A percentile compares a stretch with the other conserved stretches of the same genome.
Conservation (phyloP, 139 green algal genomes). For the Chlamydomonas schloesseri region DNA sequence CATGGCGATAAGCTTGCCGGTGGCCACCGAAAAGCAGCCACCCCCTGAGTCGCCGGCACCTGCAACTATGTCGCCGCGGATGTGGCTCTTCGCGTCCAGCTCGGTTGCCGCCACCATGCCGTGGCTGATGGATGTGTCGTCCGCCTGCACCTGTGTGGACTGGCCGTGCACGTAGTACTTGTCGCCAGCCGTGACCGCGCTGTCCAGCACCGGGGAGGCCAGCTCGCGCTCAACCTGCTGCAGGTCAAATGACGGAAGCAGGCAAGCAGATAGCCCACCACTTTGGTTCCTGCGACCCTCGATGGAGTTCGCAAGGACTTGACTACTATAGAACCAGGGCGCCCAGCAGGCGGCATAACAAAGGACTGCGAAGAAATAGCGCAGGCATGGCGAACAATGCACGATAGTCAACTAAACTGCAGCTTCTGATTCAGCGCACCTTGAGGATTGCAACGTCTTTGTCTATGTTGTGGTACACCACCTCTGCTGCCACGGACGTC, state of each 20-base stretch:
- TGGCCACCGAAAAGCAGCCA: slow-evolving; percentile 12
- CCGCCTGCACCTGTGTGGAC: not conserved
- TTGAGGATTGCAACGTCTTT: not conserved
- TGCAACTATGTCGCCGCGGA: not conserved
- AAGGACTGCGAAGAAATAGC: no score
- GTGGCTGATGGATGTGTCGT: not conserved
- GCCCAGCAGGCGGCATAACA: no score
- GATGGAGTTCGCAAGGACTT: not conserved
- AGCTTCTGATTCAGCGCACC: no score
- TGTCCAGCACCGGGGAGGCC: not conserved
- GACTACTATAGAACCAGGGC: not conserved
- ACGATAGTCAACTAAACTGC: no score
- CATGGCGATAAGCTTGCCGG: not conserved
- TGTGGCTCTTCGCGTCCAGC: not conserved
- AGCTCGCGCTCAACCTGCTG: not conserved
- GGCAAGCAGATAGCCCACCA: not conserved
- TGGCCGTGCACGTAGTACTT: not conserved
- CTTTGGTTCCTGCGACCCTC: not conserved
- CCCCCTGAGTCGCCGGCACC: not conserved
- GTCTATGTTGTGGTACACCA: not conserved
- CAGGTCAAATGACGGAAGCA: not conserved
- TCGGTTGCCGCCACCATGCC: not conserved
- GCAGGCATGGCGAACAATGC: not conserved
- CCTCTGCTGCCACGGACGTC: not conserved
- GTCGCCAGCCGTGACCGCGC: not conserved